phyloP scores from a whole-genome alignment of 2,329 filamentous ascomycete genomes.

The Cercospora sojina region DNA sequence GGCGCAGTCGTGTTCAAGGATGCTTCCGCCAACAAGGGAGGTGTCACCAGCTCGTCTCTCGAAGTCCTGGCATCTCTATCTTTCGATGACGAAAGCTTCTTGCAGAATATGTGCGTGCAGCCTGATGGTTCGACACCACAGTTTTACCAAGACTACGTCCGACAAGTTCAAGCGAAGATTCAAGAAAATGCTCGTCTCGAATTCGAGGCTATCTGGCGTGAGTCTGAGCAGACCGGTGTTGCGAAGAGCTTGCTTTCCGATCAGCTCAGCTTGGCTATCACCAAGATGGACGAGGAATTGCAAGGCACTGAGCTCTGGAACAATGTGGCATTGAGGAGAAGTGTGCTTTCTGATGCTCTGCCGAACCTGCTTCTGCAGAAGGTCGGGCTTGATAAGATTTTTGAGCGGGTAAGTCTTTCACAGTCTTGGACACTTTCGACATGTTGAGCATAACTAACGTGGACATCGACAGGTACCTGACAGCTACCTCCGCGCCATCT shows the following conservation, averaged over 20 bases:
- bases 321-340: constrained; percentile 72
- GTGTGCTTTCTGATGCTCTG: constrained; percentile 80
- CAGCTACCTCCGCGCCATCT: constrained; percentile 89
- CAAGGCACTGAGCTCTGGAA: constrained; percentile 92
- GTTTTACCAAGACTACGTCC: constrained; percentile 93
- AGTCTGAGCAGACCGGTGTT: constrained; percentile 77
- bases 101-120: constrained; percentile 86
- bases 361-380: constrained; percentile 80
- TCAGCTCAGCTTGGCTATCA: constrained; percentile 86
- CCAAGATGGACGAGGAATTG: constrained; percentile 92
- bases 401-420: constrained; percentile 63
- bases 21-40: constrained; percentile 96
- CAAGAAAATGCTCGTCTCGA: constrained; percentile 87
- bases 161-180: constrained; percentile 86
- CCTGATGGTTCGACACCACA: constrained; percentile 75
- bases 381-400: constrained; percentile 86
- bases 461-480: constrained; percentile 66
- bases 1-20: constrained; percentile 97
- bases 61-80: constrained; percentile 93
- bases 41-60: constrained; percentile 93
- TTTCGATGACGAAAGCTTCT: constrained; percentile 86
- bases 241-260: constrained; percentile 87
- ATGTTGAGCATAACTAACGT: not conserved
- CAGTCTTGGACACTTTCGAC: not conserved
- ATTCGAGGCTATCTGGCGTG: constrained; percentile 97